A percentile compares a stretch with the other conserved stretches of the same genome.
Evolutionary conservation across 257 asterid species (phyloP).

Genomic region (Nicotiana tomentosiformis): DNA sequence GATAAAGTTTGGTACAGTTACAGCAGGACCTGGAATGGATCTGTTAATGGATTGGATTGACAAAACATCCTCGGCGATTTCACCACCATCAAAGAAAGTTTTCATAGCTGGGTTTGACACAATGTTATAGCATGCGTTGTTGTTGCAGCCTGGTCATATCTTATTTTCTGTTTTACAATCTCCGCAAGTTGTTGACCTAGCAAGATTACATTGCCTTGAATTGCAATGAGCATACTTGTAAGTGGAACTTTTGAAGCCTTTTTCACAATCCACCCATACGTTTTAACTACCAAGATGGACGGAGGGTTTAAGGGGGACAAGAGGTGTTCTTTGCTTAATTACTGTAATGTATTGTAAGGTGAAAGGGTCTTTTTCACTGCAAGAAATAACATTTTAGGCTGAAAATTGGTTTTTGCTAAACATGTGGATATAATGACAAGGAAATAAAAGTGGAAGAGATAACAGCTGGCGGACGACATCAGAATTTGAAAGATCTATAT

Average conservation of each 20-base stretch:
- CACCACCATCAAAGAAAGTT: background rate
- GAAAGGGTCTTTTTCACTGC: background rate
- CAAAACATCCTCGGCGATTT: conserved; percentile 1
- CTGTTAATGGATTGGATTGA: background rate
- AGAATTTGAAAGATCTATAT: background rate
- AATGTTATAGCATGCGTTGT: background rate
- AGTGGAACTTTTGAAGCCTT: background rate
- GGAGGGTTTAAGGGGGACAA: background rate
- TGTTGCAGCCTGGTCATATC: background rate
- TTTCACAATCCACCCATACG: conserved; percentile 2
- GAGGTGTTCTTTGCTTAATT: background rate
- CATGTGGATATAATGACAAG: background rate
- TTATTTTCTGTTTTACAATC: background rate
- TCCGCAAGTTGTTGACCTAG: background rate
- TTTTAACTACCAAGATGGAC: background rate
- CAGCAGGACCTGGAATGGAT: background rate
- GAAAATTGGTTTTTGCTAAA: background rate
- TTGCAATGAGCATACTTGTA: background rate
- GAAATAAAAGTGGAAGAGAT: background rate
- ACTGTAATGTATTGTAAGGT: background rate
- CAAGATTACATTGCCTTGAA: background rate
- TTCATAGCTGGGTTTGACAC: background rate
- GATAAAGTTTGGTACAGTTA: too few relatives aligned
- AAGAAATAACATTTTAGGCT: background rate
- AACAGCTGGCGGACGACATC: too few relatives aligned